Evolutionary conservation across 495 filamentous ascomycete genomes (phyloP).

Genomic region (Podospora comata): DNA sequence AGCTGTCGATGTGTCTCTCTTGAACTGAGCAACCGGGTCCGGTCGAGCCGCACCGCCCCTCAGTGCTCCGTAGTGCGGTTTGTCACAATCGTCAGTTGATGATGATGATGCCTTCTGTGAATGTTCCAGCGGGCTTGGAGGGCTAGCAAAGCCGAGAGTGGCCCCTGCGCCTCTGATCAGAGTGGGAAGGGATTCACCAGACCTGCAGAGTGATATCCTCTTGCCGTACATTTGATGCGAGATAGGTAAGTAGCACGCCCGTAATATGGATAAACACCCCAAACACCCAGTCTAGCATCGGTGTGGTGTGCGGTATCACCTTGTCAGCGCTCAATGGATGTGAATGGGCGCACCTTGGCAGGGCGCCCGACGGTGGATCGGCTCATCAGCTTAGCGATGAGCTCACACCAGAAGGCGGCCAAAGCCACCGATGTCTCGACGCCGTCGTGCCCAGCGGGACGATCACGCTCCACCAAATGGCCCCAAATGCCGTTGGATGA

Average conservation of each 20-base stretch:
- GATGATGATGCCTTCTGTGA: background rate
- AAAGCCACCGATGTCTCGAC: constrained; percentile 10
- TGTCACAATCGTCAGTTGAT: too few relatives aligned
- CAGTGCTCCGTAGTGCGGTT: too few relatives aligned
- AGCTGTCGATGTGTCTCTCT: too few relatives aligned
- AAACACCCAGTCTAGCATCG: background rate
- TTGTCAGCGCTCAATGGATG: background rate
- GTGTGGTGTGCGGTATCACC: background rate
- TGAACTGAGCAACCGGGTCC: background rate
- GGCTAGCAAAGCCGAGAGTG: background rate
- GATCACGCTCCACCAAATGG: background rate
- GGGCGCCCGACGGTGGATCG: background rate
- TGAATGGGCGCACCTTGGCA: constrained; percentile 2
- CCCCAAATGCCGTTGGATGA: background rate
- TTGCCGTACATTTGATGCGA: constrained; percentile 8
- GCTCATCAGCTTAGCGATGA: background rate
- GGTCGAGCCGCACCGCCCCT: background rate
- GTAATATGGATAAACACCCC: constrained; percentile 10
- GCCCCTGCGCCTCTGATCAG: background rate
- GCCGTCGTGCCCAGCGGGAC: background rate
- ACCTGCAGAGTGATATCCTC: background rate
- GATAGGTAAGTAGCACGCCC: constrained; percentile 1
- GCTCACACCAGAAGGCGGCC: constrained; percentile 13
- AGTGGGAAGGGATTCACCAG: background rate
- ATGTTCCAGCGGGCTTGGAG: background rate